Conservation (phyloP, 1,284 basidiomycete genomes). For the Farysia itapuensis region DNA sequence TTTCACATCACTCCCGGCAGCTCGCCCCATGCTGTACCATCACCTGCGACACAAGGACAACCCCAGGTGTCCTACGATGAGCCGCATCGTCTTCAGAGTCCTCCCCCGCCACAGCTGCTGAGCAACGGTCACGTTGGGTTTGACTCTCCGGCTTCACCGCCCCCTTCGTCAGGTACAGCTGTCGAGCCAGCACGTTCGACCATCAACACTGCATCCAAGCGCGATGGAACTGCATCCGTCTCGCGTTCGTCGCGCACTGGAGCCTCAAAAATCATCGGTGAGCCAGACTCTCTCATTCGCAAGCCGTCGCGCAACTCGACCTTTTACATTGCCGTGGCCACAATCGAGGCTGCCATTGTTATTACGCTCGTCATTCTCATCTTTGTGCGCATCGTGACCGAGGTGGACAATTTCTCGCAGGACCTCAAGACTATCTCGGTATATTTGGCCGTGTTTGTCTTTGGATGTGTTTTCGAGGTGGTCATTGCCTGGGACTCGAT, state of each 20-base stretch:
- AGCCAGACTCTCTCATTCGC: slow-evolving; percentile 16
- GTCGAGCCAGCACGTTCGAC: too few relatives aligned
- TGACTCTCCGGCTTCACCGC: too few relatives aligned
- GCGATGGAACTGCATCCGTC: slow-evolving; percentile 19
- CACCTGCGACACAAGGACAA: too few relatives aligned
- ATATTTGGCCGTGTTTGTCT: slow-evolving; percentile 46
- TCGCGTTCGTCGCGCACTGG: slow-evolving; percentile 12
- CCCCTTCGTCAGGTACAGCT: too few relatives aligned
- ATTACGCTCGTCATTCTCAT: slow-evolving; percentile 42
- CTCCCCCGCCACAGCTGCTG: too few relatives aligned
- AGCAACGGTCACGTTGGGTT: too few relatives aligned
- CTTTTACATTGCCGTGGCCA: slow-evolving; percentile 19
- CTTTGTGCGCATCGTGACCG: slow-evolving; percentile 33
- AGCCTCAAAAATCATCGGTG: slow-evolving; percentile 17
- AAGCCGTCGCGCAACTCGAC: slow-evolving; percentile 13
- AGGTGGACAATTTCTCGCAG: slow-evolving; percentile 34
- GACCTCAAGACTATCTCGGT: slow-evolving; percentile 52
- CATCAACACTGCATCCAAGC: too few relatives aligned
- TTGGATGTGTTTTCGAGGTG: slow-evolving; percentile 46
- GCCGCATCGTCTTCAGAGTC: too few relatives aligned
- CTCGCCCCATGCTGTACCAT: too few relatives aligned
- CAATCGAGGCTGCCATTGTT: slow-evolving; percentile 37
- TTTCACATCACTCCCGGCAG: too few relatives aligned
- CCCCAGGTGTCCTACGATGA: too few relatives aligned
- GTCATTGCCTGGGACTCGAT: slow-evolving; percentile 47